Percentiles rank a stretch among this genome's conserved stretches.
Conservation (phyloP, 2,329 filamentous ascomycete species). For the Trichothecium roseum region DNA sequence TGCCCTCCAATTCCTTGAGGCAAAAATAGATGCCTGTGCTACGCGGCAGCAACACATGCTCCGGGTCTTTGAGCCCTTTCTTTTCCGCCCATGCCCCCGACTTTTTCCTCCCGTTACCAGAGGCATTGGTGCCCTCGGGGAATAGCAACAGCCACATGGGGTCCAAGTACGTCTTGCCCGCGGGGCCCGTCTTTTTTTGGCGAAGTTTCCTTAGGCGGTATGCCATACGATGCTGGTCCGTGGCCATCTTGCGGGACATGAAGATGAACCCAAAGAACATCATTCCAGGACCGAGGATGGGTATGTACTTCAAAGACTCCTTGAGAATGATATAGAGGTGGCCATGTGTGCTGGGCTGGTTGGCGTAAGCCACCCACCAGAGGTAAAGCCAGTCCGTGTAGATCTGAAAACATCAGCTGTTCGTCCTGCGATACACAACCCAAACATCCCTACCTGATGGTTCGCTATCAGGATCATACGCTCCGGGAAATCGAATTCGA, state of each 20-base stretch:
- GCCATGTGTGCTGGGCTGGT: conserved; percentile 64
- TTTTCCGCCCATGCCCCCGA: conserved; percentile 71
- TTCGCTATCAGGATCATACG: conserved; percentile 78
- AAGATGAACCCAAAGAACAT: conserved; percentile 87
- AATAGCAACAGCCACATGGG: conserved; percentile 90
- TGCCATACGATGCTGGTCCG: conserved; percentile 65
- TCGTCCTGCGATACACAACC: conserved; percentile 2
- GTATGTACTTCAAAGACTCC: conserved; percentile 73
- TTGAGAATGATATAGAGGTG: conserved; percentile 87
- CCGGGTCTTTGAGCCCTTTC: conserved; percentile 58
- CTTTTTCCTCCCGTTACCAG: conserved; percentile 56
- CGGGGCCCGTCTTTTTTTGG: conserved; percentile 39
- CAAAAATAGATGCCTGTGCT: conserved; percentile 76
- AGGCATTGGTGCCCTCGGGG: conserved; percentile 78
- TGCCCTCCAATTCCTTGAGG: conserved; percentile 61
- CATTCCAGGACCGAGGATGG: conserved; percentile 70
- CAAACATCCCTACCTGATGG: conserved; percentile 49
- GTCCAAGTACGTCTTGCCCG: conserved; percentile 46
- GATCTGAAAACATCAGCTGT: conserved; percentile 35
- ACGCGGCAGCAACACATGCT: conserved; percentile 66
- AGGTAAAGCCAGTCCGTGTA: conserved; percentile 90
- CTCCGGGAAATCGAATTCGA: conserved; percentile 73
- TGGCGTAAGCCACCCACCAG: conserved; percentile 88
- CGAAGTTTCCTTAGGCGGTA: conserved; percentile 64
- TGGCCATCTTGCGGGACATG: conserved; percentile 79